Percentiles rank a stretch among this genome's conserved stretches.
These are phyloP conservation scores for Russula brevipes DNA, from an alignment of 768 basidiomycete species.

Conservation along the genomic window DNA sequence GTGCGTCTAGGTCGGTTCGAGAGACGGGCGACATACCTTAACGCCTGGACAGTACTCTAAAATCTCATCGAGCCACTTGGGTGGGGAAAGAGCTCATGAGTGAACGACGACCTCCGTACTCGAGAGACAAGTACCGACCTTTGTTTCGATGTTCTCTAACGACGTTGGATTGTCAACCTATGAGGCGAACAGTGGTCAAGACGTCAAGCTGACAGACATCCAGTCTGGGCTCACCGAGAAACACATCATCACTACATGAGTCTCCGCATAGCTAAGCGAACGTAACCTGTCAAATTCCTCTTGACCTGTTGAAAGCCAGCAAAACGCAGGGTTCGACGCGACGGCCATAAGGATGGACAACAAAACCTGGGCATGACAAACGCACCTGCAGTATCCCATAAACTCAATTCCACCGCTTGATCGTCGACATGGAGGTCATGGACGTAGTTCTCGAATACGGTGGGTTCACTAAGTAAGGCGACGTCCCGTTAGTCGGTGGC, in stretches of 20 bases:
- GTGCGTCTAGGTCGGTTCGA: conserved; percentile 3
- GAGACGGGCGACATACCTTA: conserved; percentile 50
- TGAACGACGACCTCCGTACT: conserved; percentile 4
- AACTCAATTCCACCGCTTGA: conserved; percentile 79
- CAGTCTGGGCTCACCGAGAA: conserved; percentile 63
- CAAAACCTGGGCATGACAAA: not conserved
- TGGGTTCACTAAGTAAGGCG: conserved; percentile 60
- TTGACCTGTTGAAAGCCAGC: conserved; percentile 54
- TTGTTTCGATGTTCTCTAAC: conserved; percentile 91
- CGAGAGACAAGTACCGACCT: conserved; percentile 42
- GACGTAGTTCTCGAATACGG: conserved; percentile 97
- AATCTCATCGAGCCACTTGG: conserved; percentile 90
- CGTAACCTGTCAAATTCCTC: conserved; percentile 93
- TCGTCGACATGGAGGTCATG: conserved; percentile 86
- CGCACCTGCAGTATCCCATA: conserved; percentile 97
- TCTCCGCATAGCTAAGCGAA: conserved; percentile 94
- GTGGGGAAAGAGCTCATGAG: conserved; percentile 1
- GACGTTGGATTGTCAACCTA: conserved; percentile 94
- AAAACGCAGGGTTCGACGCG: conserved; percentile 24
- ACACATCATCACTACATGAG: conserved; percentile 93
- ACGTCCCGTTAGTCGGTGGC: not conserved
- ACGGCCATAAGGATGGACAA: not conserved
- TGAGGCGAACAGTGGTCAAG: not conserved
- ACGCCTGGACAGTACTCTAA: conserved; percentile 92
- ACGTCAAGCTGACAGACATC: conserved; percentile 16